phyloP scores from a whole-genome alignment of 768 basidiomycete species.

The Boletus vermiculosoides region DNA sequence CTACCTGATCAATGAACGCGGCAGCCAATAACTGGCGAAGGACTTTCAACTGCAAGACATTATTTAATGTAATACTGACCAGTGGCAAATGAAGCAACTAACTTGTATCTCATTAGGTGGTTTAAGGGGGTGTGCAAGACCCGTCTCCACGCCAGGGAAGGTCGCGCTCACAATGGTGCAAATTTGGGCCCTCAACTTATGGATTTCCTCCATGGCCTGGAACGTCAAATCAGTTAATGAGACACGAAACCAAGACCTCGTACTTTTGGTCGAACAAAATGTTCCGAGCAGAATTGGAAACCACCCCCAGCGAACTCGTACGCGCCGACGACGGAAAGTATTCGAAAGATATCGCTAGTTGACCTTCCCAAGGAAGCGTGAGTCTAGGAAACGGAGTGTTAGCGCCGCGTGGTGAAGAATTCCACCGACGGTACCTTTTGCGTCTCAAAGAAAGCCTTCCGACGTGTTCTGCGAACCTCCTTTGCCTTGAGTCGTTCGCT shows the following conservation, averaged over 20 bases:
- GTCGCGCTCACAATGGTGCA: conserved; percentile 79
- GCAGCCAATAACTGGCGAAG: conserved; percentile 85
- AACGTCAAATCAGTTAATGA: not conserved
- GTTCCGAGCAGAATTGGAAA: conserved; percentile 76
- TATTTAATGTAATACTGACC: not conserved
- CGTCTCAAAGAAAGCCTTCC: conserved; percentile 79
- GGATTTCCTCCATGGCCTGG: conserved; percentile 98
- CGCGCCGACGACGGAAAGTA: conserved; percentile 92
- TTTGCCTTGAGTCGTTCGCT: conserved; percentile 49
- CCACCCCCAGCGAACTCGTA: conserved; percentile 90
- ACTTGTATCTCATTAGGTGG: conserved; percentile 85
- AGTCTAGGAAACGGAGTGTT: conserved; percentile 40
- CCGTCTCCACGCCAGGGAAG: conserved; percentile 62
- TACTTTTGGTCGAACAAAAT: conserved; percentile 91
- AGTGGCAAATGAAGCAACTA: conserved; percentile 7
- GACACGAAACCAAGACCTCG: conserved; percentile 8
- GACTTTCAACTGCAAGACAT: conserved; percentile 72
- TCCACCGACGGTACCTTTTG: conserved; percentile 58
- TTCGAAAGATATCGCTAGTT: conserved; percentile 82
- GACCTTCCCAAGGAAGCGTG: conserved; percentile 79
- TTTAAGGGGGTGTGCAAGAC: conserved; percentile 59
- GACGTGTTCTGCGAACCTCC: conserved; percentile 55
- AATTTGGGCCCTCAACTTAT: conserved; percentile 89
- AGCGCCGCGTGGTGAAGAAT: not conserved
- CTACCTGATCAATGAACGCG: conserved; percentile 94